Conservation (phyloP, 2,329 filamentous ascomycete genomes). For the Hypoxylon sp. region DNA sequence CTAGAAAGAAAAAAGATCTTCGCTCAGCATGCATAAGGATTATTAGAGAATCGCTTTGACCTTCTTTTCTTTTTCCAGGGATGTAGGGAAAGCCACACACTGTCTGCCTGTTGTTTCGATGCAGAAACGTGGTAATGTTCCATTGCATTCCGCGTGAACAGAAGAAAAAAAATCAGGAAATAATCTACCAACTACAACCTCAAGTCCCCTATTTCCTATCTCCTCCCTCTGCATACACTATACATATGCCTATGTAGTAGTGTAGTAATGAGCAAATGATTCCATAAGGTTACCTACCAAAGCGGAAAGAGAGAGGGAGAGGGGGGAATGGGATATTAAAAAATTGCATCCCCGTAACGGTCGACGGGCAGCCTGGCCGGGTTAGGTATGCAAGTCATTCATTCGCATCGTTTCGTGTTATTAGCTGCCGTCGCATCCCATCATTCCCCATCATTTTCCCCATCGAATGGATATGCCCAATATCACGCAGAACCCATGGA, state of each 20-base stretch:
- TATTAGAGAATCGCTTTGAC: slow-evolving; percentile 20
- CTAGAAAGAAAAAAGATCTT: slow-evolving; percentile 37
- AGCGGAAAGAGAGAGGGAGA: background rate
- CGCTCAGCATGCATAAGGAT: slow-evolving; percentile 16
- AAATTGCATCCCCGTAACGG: slow-evolving; percentile 21
- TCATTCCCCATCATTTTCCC: background rate
- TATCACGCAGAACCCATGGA: slow-evolving; percentile 24
- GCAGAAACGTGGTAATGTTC: slow-evolving; percentile 48
- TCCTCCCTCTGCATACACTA: background rate
- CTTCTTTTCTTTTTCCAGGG: no score
- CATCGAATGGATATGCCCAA: no score
- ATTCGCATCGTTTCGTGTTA: slow-evolving; percentile 16
- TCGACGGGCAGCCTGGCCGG: slow-evolving; percentile 23
- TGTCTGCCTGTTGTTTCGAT: no score
- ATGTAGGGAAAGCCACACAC: no score
- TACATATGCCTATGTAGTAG: background rate
- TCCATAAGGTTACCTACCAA: background rate
- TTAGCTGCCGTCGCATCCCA: background rate
- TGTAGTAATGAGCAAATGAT: background rate
- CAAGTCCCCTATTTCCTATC: slow-evolving; percentile 9
- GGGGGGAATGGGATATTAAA: background rate
- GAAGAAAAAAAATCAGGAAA: slow-evolving; percentile 19
- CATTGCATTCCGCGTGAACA: slow-evolving; percentile 39
- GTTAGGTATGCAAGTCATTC: slow-evolving; percentile 40
- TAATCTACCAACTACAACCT: slow-evolving; percentile 15